Percentiles rank a stretch among this genome's conserved stretches.
Evolutionary conservation across 2,329 filamentous ascomycete genomes (phyloP).

Genomic region (Pseudocercospora pini-densiflorae): DNA sequence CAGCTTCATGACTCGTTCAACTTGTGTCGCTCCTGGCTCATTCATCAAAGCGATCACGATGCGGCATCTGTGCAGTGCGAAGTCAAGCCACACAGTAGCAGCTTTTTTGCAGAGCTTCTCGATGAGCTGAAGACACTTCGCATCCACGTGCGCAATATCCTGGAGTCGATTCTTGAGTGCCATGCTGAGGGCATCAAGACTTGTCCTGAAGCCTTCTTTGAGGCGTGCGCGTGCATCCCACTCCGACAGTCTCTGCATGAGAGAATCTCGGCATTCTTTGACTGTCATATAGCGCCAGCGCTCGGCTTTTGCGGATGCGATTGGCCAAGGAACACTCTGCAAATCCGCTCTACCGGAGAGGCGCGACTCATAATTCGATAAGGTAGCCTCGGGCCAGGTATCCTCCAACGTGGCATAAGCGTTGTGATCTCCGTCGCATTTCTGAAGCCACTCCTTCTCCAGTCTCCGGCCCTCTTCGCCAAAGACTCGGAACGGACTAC

Average conservation of each 20-base stretch:
- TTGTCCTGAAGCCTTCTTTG: neutral
- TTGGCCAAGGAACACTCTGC: neutral
- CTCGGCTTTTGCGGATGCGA: neutral
- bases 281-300: slow-evolving; percentile 13
- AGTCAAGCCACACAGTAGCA: slow-evolving; percentile 10
- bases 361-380: neutral
- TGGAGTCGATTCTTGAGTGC: neutral
- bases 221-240: slow-evolving; percentile 6
- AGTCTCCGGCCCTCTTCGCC: slow-evolving; percentile 4
- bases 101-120: neutral
- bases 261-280: neutral
- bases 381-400: neutral
- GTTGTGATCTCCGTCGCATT: neutral
- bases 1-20: no score
- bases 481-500: slow-evolving; percentile 6
- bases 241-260: neutral
- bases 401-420: neutral
- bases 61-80: slow-evolving; percentile 7
- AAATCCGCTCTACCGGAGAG: no score
- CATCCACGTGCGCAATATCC: neutral
- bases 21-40: neutral
- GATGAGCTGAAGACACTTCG: neutral
- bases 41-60: slow-evolving; percentile 1
- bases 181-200: neutral
- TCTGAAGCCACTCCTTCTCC: slow-evolving; percentile 6